Percentiles rank a stretch among this genome's conserved stretches.
These are phyloP conservation scores for Colletotrichum falcatum DNA, from an alignment of 2,329 filamentous ascomycete species.

Conservation along the genomic window DNA sequence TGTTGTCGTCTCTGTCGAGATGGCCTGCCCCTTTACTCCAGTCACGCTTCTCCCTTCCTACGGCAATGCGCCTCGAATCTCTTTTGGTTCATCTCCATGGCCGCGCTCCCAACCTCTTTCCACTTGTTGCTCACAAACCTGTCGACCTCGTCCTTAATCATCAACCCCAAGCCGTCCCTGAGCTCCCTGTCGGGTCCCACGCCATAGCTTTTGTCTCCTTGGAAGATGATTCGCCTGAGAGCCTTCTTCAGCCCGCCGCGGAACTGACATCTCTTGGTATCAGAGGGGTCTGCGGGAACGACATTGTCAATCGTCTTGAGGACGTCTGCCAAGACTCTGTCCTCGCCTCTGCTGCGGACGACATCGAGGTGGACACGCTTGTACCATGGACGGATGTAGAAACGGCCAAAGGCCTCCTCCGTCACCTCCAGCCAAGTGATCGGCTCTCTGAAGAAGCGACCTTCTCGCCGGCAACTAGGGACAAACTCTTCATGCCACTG, in stretches of 20 bases:
- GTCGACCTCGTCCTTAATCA: slow-evolving; percentile 12
- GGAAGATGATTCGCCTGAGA: slow-evolving; percentile 63
- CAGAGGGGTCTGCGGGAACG: slow-evolving; percentile 15
- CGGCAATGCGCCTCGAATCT: slow-evolving; percentile 3
- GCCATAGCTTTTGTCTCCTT: slow-evolving; percentile 55
- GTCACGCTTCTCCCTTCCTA: background rate
- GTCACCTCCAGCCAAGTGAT: slow-evolving; percentile 60
- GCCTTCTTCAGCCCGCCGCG: slow-evolving; percentile 54
- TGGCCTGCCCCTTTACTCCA: no score
- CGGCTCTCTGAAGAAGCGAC: slow-evolving; percentile 48
- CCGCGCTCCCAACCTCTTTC: slow-evolving; percentile 6
- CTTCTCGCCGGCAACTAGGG: slow-evolving; percentile 60
- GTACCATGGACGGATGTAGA: slow-evolving; percentile 50
- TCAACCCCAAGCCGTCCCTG: slow-evolving; percentile 2
- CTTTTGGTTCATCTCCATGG: slow-evolving; percentile 9
- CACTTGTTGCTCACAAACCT: slow-evolving; percentile 9
- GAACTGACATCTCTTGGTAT: slow-evolving; percentile 42
- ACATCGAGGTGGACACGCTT: background rate
- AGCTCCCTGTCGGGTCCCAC: slow-evolving; percentile 43
- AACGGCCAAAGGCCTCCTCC: slow-evolving; percentile 64
- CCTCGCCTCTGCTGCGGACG: slow-evolving; percentile 14
- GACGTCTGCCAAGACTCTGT: slow-evolving; percentile 14
- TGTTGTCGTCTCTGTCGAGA: background rate
- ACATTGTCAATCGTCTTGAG: slow-evolving; percentile 42
- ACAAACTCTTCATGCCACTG: slow-evolving; percentile 73